phyloP scores from a whole-genome alignment of 768 basidiomycete species.

The Podaxis sp. region DNA sequence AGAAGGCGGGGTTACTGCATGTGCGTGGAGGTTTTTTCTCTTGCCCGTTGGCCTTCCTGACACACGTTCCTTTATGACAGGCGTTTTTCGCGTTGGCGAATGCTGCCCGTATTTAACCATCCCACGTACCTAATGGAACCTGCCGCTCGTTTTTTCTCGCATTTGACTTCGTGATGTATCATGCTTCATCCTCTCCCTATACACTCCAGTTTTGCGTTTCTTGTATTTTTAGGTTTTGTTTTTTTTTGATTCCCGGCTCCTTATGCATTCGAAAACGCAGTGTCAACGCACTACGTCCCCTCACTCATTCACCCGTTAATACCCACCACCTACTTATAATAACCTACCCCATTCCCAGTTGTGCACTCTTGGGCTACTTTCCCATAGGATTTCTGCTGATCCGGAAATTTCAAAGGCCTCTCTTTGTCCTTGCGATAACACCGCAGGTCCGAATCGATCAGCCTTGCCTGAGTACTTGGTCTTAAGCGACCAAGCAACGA shows the following conservation, averaged over 20 bases:
- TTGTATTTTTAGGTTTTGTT: not conserved
- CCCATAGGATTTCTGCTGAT: not conserved
- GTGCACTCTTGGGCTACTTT: not conserved
- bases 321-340: not conserved
- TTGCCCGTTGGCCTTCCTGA: not conserved
- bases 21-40: not conserved
- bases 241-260: not conserved
- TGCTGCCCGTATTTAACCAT: not conserved
- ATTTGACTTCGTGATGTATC: not conserved
- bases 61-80: not conserved
- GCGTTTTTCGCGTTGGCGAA: not conserved
- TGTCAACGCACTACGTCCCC: not conserved
- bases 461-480: not conserved
- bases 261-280: not conserved
- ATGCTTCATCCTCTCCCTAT: too few relatives aligned
- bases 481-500: not conserved
- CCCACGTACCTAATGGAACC: not conserved
- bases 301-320: not conserved
- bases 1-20: not conserved
- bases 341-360: not conserved
- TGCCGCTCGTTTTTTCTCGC: not conserved
- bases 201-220: not conserved
- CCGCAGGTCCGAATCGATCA: not conserved
- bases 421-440: not conserved
- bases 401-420: not conserved